phyloP scores from a whole-genome alignment of 1,139 yeast species.

The Suhomyces maxii region DNA sequence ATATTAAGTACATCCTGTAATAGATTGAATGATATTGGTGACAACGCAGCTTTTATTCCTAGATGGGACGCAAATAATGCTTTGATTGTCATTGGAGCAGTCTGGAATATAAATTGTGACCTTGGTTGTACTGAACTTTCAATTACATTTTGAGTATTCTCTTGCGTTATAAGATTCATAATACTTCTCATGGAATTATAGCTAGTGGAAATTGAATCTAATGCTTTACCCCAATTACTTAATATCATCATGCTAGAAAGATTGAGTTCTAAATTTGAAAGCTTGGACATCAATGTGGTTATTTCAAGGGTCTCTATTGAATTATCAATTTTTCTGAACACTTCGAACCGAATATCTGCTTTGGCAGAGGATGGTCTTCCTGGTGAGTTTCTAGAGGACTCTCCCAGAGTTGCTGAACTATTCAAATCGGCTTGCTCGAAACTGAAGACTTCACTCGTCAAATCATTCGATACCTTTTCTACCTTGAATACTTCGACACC shows the following conservation, averaged over 20 bases:
- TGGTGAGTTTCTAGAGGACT: conserved; percentile 1
- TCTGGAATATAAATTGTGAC: conserved; percentile 30
- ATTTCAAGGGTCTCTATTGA: conserved; percentile 27
- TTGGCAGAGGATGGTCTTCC: conserved; percentile 18
- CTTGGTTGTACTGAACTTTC: neutral
- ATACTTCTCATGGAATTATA: conserved; percentile 9
- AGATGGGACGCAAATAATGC: conserved; percentile 12
- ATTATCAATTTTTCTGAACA: conserved; percentile 30
- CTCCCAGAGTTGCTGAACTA: conserved; percentile 5
- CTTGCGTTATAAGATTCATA: neutral
- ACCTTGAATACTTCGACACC: conserved; percentile 39
- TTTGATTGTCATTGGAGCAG: conserved; percentile 27
- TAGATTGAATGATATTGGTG: conserved; percentile 42
- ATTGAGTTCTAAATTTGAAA: conserved; percentile 36
- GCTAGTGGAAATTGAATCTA: conserved; percentile 9
- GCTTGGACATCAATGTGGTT: conserved; percentile 49
- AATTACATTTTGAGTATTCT: neutral
- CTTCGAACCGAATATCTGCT: conserved; percentile 56
- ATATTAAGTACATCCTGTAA: conserved; percentile 29
- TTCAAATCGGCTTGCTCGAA: conserved; percentile 13
- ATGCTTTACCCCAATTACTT: conserved; percentile 14
- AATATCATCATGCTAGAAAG: conserved; percentile 18
- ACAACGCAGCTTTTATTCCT: conserved; percentile 22
- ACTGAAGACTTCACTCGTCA: conserved; percentile 19
- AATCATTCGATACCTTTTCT: conserved; percentile 19